Evolutionary conservation across 1,139 yeast species (phyloP).

Genomic region (Saccharomyces pastorianus): DNA sequence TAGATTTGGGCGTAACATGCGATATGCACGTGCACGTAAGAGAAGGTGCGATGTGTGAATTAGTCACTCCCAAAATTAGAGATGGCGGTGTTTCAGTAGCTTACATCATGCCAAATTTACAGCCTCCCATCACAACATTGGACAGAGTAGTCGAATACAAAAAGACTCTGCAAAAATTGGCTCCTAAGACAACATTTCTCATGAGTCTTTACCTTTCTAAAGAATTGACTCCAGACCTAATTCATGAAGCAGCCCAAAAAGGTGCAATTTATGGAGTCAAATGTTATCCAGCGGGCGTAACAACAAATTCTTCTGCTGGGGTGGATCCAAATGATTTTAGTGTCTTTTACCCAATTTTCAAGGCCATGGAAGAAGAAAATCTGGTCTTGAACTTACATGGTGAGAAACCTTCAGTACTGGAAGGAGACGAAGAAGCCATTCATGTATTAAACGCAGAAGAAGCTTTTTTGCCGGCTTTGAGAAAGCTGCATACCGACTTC

Average conservation of each 20-base stretch:
- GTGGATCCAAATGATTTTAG: slow-evolving; percentile 88
- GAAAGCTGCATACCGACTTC: slow-evolving; percentile 68
- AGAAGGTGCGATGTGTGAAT: slow-evolving; percentile 86
- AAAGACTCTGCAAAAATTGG: slow-evolving; percentile 48
- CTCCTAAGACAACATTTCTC: slow-evolving; percentile 79
- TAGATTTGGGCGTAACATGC: slow-evolving; percentile 75
- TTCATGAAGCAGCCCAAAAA: slow-evolving; percentile 65
- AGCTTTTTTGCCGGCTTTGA: slow-evolving; percentile 82
- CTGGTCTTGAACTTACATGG: slow-evolving; percentile 87
- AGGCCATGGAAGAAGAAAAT: slow-evolving; percentile 72
- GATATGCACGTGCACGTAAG: slow-evolving; percentile 96
- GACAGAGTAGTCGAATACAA: slow-evolving; percentile 68
- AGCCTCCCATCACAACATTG: slow-evolving; percentile 81
- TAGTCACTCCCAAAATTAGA: slow-evolving; percentile 81
- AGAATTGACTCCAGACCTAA: slow-evolving; percentile 75
- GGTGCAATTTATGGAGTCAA: slow-evolving; percentile 78
- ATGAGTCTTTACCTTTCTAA: slow-evolving; percentile 82
- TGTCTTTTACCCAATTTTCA: slow-evolving; percentile 78
- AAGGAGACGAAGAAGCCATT: slow-evolving; percentile 40
- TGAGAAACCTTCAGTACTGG: slow-evolving; percentile 68
- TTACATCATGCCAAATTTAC: slow-evolving; percentile 91
- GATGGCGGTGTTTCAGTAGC: slow-evolving; percentile 89
- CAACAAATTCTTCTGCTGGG: slow-evolving; percentile 90
- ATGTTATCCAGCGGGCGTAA: slow-evolving; percentile 97
- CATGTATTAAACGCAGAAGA: slow-evolving; percentile 93